Evolutionary conservation across 768 basidiomycete species (phyloP), one percentile per base, ranked within the genome.

Genomic region (Podaxis sp.): DNA sequence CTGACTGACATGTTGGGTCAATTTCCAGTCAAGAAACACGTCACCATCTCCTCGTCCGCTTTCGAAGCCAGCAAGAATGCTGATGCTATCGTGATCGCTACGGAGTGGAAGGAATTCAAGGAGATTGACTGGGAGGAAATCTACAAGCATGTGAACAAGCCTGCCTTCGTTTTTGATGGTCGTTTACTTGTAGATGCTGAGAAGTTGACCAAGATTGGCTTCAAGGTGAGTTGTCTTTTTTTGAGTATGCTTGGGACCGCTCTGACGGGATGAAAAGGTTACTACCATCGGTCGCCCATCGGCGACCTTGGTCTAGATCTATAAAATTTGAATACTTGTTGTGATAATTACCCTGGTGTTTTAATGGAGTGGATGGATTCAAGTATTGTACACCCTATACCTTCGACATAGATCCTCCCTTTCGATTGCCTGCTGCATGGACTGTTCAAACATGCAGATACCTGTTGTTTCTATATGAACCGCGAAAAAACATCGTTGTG

Each of bases 111-210:
- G 73, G 95, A 98, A 76, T 99, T 99, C 85, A 83, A 83, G 69
- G 83, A 88, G 40, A 90, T 99, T 65, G 87, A 95, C 75, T 99
- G 97, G 97, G 72, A 84, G 67, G 77, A 77, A 37, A 90, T 98
- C 44, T 97, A 98, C 76, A 73, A 77, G 54, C 76, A 80, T 69
- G 98, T 98, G 93, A 91, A 89, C 69, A 97, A 98, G 81, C 97
- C 97, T n/a, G 96, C 97, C 4, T 98, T 97, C 70, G 82, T 99
- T 64, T 98, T 98, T 69, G 96, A 98, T 71, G 95, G 95, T 4
- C 85, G 95, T 35, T 78, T 97, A 63, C 81, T 98, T 68, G 81
- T 98, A 47, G 91, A 98, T 70, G 86, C 84, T 9, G 86, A 87
- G 54, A 83, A 85, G 72, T 79, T 98, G 64, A 83, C 82, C 67